Evolutionary conservation across 495 filamentous ascomycete genomes (phyloP), one percentile per base, ranked within the genome.

Genomic region (Ramalina peruviana): DNA sequence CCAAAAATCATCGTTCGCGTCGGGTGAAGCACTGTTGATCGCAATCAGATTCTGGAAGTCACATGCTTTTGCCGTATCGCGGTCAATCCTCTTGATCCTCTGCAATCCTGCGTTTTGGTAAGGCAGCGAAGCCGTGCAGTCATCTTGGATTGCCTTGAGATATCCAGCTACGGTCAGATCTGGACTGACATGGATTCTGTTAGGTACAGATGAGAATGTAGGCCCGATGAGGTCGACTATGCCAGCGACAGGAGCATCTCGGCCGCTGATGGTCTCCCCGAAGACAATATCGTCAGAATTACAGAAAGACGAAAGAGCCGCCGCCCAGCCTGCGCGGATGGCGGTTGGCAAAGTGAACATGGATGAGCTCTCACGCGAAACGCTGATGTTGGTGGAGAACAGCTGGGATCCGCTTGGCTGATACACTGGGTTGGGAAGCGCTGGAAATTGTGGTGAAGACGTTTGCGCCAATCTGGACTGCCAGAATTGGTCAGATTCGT

Each of bases 21-120:
- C 62, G 6, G 52, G 39, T 36, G 47, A 46, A n/a, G 49, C 52
- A 15, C 46, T 54, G 23, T 49, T 3, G 71, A 83, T 71, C 11
- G 75, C 72, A 10, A 82, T 61, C 9, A 80, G 64, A 45, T 71
- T 82, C n/a, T 72, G 68, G 42, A 82, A 72, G 48, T 82, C 79
- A 49, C 80, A 83, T 13, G 82, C 82, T 53, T 76, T 66, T 33
- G 74, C 67, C 4, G 82, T 75, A 54, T 85, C 81, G 0, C 65
- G 55, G 55, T 74, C 78, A 36, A 85, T 66, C 19, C 70, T 68
- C 49, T 75, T 68, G 51, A 88, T 88, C 46, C 82, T 72, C 60
- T 84, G 79, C 60, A 88, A 67, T 6, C 83, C 83, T 58, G 76
- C 70, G 43, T 85, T 80, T 60, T 88, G 75, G 58, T 79, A 78